A percentile compares a stretch with the other conserved stretches of the same genome.
Evolutionary conservation across 2,329 filamentous ascomycete genomes (phyloP).

Genomic region (Polytolypa hystricis): DNA sequence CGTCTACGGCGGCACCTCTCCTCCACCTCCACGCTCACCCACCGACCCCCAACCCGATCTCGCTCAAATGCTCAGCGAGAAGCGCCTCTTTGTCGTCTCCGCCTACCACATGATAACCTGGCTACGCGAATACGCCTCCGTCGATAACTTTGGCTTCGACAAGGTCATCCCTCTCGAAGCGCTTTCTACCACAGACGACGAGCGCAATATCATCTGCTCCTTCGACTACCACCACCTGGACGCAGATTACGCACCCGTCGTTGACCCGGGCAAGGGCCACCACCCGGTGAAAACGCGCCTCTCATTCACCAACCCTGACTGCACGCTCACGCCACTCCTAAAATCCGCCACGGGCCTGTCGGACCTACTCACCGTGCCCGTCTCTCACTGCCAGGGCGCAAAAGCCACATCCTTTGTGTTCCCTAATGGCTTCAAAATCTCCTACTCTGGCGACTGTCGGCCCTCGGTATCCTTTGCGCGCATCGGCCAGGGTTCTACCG

Average conservation of each 20-base stretch:
- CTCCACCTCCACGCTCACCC: slow-evolving; percentile 26
- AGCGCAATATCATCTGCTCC: slow-evolving; percentile 14
- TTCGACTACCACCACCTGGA: slow-evolving; percentile 19
- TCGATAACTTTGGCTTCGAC: slow-evolving; percentile 65
- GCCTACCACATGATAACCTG: slow-evolving; percentile 61
- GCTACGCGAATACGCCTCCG: slow-evolving; percentile 64
- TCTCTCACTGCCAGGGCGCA: slow-evolving; percentile 70
- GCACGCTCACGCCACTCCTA: slow-evolving; percentile 28
- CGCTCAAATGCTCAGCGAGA: slow-evolving; percentile 28
- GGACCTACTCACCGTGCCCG: slow-evolving; percentile 54
- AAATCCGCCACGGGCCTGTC: slow-evolving; percentile 49
- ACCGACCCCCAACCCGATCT: slow-evolving; percentile 28
- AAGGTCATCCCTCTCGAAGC: slow-evolving; percentile 41
- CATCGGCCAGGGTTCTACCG: slow-evolving; percentile 63
- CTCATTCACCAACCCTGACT: slow-evolving; percentile 18
- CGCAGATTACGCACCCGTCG: slow-evolving; percentile 3
- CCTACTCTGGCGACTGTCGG: slow-evolving; percentile 89
- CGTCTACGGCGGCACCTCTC: slow-evolving; percentile 31
- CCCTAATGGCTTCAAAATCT: slow-evolving; percentile 68
- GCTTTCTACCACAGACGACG: slow-evolving; percentile 16
- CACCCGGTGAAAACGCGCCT: slow-evolving; percentile 15
- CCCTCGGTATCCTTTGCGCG: slow-evolving; percentile 58
- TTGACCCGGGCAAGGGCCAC: not conserved
- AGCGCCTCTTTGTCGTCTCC: slow-evolving; percentile 54
- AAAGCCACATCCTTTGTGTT: slow-evolving; percentile 70